A percentile compares a stretch with the other conserved stretches of the same genome.
phyloP scores from a whole-genome alignment of 2,329 filamentous ascomycete species.

The Whalleya microplaca region DNA sequence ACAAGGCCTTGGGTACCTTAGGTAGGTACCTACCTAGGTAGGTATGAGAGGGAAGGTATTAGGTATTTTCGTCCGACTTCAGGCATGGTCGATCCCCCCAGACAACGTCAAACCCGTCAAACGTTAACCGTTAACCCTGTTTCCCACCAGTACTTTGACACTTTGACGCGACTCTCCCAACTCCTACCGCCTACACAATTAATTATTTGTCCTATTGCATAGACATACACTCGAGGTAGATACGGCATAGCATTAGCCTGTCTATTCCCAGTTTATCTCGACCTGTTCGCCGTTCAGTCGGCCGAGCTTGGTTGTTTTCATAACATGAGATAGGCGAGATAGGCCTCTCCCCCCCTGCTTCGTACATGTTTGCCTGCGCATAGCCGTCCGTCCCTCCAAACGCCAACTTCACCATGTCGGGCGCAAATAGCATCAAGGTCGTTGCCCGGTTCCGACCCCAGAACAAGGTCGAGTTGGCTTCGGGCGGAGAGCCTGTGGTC shows the following conservation, averaged over 20 bases:
- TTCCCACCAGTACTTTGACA: neutral
- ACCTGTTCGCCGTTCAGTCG: constrained; percentile 37
- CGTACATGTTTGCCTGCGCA: constrained; percentile 31
- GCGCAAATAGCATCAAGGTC: constrained; percentile 76
- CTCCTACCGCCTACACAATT: neutral
- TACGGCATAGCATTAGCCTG: constrained; percentile 14
- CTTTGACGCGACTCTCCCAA: neutral
- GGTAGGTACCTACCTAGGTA: no score
- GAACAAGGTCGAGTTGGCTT: constrained; percentile 90
- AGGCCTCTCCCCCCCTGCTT: constrained; percentile 21
- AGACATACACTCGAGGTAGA: neutral
- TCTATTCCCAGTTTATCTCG: constrained; percentile 26
- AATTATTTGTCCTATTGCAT: neutral
- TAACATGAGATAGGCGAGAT: constrained; percentile 40
- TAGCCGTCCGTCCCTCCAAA: constrained; percentile 29
- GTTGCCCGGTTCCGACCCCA: constrained; percentile 97
- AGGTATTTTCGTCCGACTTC: neutral
- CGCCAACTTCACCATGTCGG: constrained; percentile 53
- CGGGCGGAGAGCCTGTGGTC: constrained; percentile 90
- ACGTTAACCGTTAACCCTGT: neutral
- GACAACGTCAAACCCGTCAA: neutral
- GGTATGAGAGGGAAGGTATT: no score
- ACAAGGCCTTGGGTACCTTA: neutral
- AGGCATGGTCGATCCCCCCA: neutral
- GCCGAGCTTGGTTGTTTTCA: constrained; percentile 30